Evolutionary conservation across 1,139 yeast genomes (phyloP), one percentile per base, ranked within the genome.

Genomic region (Sugiyamaella pinicola): DNA sequence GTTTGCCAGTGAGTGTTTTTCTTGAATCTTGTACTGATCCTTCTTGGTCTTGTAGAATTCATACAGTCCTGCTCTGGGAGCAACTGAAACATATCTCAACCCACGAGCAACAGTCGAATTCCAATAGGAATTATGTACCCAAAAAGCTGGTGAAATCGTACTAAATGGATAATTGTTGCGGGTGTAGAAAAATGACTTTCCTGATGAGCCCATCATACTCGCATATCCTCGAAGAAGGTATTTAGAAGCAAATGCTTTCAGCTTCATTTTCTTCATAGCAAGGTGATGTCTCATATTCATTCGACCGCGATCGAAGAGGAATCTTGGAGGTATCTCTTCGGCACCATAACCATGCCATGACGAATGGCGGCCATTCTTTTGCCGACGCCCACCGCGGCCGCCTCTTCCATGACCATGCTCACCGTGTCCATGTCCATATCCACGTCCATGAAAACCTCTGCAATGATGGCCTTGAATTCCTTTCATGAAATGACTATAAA

Each of bases 31-130:
- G 28, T 37, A 46, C 28, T 28, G 44, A 17, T 37, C 37, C 26
- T 24, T 37, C 10, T 38, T 19, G 13, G 39, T n/a, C 15, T 22
- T 19, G 28, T 38, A 46, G n/a, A 46, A 22, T 18, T 37, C 49
- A 35, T 37, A 46, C 18, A 28, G 24, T 4, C 49, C 49, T 22
- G 38, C 49, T 18, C 29, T 37, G 8, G 49, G 49, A 12, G 43
- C 49, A 7, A 35, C 13, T 6, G 42, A 46, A 7, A 46, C 18
- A 21, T 12, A 35, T 26, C 40, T 46, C 7, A n/a, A 8, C 2
- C 31, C 43, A 13, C 34, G 41, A 10, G 26, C 34, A 21, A 34
- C 18, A 2, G 43, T 29, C 17, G 37, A 28, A 18, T 26, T 28
- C 43, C 43, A 37, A 12, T 46, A 35, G 10, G 43, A 28, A 28